Percentiles rank a stretch among this genome's conserved stretches.
Conservation (phyloP, 1,284 basidiomycete genomes). For the Leucoagaricus sp. region DNA sequence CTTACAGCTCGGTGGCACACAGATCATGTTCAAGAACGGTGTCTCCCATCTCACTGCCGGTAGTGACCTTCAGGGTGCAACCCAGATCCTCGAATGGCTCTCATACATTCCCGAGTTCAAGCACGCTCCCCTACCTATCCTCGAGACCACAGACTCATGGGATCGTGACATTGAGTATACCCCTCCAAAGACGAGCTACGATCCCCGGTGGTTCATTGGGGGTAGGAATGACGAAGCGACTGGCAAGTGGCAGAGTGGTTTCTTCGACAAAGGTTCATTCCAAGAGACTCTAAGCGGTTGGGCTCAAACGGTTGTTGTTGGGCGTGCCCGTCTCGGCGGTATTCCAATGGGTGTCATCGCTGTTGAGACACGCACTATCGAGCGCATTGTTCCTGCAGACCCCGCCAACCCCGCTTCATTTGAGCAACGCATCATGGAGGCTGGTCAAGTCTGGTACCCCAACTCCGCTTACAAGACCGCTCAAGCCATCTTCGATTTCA, state of each 20-base stretch:
- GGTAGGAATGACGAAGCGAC: constrained; percentile 88
- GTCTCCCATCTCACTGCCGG: constrained; percentile 95
- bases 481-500: constrained; percentile 98
- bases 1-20: constrained; percentile 97
- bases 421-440: constrained; percentile 98
- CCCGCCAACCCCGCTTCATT: constrained; percentile 98
- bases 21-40: constrained; percentile 99
- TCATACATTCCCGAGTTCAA: constrained; percentile 89
- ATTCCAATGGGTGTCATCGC: constrained; percentile 98
- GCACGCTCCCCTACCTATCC: constrained; percentile 77
- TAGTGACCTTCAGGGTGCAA: constrained; percentile 94
- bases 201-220: constrained; percentile 97
- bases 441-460: constrained; percentile 99
- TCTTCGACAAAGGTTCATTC: constrained; percentile 98
- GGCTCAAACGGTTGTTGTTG: constrained; percentile 98
- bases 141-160: constrained; percentile 77
- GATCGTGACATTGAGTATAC: constrained; percentile 91
- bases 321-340: constrained; percentile 94
- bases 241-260: constrained; percentile 80
- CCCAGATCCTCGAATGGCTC: constrained; percentile 93
- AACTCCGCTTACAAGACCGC: constrained; percentile 99
- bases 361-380: constrained; percentile 96
- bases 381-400: constrained; percentile 96
- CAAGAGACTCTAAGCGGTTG: constrained; percentile 95
- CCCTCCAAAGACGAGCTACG: constrained; percentile 94